Conservation (phyloP, 169 alveolate genomes). For the Sarcocystis neurona region DNA sequence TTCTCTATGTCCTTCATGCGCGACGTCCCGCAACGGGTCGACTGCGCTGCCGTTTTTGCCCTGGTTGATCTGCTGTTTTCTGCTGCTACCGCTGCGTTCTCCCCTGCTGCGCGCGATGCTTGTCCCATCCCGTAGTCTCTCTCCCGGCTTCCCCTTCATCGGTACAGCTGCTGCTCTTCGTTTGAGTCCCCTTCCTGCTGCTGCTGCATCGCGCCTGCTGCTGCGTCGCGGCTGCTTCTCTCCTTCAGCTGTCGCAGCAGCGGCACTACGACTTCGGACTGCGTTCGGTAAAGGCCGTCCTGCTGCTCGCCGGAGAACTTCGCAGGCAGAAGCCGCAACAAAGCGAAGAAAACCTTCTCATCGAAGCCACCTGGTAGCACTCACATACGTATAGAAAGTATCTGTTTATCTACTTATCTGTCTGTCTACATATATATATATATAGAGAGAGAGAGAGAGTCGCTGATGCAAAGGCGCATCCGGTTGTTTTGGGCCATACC, state of each 20-base stretch:
- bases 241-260: conserved; percentile 86
- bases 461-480: background rate
- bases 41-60: too few species aligned
- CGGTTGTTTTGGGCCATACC: too few species aligned
- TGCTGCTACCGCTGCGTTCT: too few species aligned
- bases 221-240: conserved; percentile 71
- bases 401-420: background rate
- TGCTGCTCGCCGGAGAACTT: conserved; percentile 94
- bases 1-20: too few species aligned
- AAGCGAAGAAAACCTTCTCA: conserved; percentile 91
- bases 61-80: too few species aligned
- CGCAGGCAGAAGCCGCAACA: conserved; percentile 91
- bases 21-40: too few species aligned
- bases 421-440: background rate
- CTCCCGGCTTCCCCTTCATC: too few species aligned
- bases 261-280: conserved; percentile 97
- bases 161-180: too few species aligned
- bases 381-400: background rate
- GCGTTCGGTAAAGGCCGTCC: conserved; percentile 94
- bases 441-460: too few species aligned
- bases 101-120: too few species aligned
- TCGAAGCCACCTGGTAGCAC: conserved; percentile 92
- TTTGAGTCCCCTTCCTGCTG: too few species aligned
- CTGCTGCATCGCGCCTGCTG: background rate
- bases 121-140: too few species aligned